phyloP scores from a whole-genome alignment of 306 rosid species.

The Phaseolus lunatus region DNA sequence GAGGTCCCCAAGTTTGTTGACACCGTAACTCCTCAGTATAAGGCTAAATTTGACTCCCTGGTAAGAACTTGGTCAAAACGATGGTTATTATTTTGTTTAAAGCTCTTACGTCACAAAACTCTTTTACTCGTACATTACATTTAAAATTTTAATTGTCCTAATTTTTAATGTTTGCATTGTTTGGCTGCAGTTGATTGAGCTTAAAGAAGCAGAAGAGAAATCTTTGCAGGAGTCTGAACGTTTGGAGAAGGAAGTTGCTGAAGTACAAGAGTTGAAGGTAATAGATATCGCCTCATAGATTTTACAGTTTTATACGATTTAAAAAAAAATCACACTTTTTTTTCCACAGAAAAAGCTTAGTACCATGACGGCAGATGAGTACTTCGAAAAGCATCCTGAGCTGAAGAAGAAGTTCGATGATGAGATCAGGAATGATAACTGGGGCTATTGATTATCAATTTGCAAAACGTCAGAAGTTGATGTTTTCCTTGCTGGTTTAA shows the following conservation, averaged over 20 bases:
- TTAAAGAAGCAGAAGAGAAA: constrained; percentile 87
- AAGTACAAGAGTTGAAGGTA: constrained; percentile 92
- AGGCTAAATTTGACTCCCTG: constrained; percentile 82
- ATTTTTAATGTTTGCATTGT: constrained; percentile 22
- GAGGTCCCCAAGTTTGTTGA: constrained; percentile 94
- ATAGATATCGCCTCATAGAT: constrained; percentile 3
- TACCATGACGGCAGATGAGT: constrained; percentile 97
- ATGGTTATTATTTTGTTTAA: not conserved
- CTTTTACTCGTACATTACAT: not conserved
- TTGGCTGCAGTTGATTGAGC: constrained; percentile 74
- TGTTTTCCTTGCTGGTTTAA: constrained; percentile 54
- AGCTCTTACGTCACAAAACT: not conserved
- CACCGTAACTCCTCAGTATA: constrained; percentile 91
- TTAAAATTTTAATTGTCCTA: not conserved
- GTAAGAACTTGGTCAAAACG: constrained; percentile 51
- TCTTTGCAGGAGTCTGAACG: constrained; percentile 94
- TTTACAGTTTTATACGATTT: constrained; percentile 11
- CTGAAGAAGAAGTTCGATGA: constrained; percentile 91
- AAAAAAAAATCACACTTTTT: constrained; percentile 34
- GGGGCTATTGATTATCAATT: constrained; percentile 79
- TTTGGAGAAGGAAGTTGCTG: constrained; percentile 84
- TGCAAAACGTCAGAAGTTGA: constrained; percentile 49
- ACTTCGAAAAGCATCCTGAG: constrained; percentile 93
- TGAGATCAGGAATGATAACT: constrained; percentile 88
- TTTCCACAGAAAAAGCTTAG: constrained; percentile 72